phyloP scores from a whole-genome alignment of 1,139 yeast species.

The Debaryomycetaceae sp. region DNA sequence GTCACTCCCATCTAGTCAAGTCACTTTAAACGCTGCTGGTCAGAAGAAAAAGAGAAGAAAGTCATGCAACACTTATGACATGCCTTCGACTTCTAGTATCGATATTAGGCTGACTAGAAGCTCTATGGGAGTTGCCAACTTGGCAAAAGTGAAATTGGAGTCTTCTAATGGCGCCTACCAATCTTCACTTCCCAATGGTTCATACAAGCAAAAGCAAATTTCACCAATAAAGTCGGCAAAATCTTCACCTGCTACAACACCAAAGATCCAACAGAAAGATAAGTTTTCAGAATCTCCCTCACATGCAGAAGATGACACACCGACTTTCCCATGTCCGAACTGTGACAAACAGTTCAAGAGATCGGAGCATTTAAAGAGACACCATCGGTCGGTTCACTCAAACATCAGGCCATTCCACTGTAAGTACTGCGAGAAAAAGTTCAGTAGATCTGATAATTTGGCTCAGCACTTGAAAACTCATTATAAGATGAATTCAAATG shows the following conservation, averaged over 20 bases:
- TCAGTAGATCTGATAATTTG: conserved; percentile 64
- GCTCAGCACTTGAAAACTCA: conserved; percentile 53
- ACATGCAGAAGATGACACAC: conserved; percentile 21
- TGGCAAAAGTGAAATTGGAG: conserved; percentile 2
- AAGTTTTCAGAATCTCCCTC: conserved; percentile 1
- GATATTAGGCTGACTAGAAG: conserved; percentile 1
- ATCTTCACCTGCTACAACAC: conserved; percentile 4
- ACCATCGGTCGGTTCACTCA: conserved; percentile 47
- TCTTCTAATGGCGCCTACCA: background rate
- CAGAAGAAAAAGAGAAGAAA: conserved; percentile 16
- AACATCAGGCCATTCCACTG: conserved; percentile 49
- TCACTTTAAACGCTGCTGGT: conserved; percentile 4
- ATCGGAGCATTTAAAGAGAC: conserved; percentile 48
- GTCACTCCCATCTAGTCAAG: conserved; percentile 4
- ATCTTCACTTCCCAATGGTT: conserved; percentile 1
- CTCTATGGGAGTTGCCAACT: background rate
- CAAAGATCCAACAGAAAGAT: conserved; percentile 3
- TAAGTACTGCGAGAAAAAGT: conserved; percentile 48
- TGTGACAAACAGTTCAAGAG: conserved; percentile 48
- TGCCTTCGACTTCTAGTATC: background rate
- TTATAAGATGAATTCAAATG: conserved; percentile 35
- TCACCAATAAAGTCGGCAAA: conserved; percentile 4
- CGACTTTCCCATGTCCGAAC: conserved; percentile 44
- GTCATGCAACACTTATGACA: conserved; percentile 8
- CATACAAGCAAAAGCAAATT: conserved; percentile 1